phyloP scores from a whole-genome alignment of 306 rosid species.

The Trifolium subterraneum region DNA sequence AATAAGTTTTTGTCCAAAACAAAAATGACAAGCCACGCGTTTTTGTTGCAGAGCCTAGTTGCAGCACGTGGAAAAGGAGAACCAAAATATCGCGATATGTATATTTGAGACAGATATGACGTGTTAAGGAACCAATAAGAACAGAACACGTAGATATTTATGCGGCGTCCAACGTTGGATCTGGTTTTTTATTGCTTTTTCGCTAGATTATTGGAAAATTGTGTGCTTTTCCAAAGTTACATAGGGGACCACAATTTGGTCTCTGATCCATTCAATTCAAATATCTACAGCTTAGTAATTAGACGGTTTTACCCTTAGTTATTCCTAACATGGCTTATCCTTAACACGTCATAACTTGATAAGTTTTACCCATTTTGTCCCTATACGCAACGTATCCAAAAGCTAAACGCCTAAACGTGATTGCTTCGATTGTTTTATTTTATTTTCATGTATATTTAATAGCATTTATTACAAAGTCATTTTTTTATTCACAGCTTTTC shows the following conservation, averaged over 20 bases:
- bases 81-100: conserved; percentile 1
- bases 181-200: not conserved
- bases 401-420: not conserved
- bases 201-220: not conserved
- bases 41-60: not conserved
- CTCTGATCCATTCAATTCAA: conserved; percentile 42
- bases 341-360: conserved; percentile 3
- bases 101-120: conserved; percentile 22
- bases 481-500: no score
- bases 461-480: no score
- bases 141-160: conserved; percentile 32
- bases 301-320: conserved; percentile 40
- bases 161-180: conserved; percentile 39
- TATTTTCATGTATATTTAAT: no score
- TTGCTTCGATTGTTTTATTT: not conserved
- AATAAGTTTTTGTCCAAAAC: not conserved
- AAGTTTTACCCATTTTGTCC: not conserved
- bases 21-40: not conserved
- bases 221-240: conserved; percentile 23
- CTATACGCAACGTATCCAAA: not conserved
- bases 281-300: not conserved
- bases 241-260: conserved; percentile 35
- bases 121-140: conserved; percentile 15
- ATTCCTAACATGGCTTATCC: not conserved
- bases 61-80: conserved; percentile 28